A percentile compares a stretch with the other conserved stretches of the same genome.
These are phyloP conservation scores for Apiotrichum montevideense DNA, from an alignment of 1,284 basidiomycete species.

Conservation along the genomic window DNA sequence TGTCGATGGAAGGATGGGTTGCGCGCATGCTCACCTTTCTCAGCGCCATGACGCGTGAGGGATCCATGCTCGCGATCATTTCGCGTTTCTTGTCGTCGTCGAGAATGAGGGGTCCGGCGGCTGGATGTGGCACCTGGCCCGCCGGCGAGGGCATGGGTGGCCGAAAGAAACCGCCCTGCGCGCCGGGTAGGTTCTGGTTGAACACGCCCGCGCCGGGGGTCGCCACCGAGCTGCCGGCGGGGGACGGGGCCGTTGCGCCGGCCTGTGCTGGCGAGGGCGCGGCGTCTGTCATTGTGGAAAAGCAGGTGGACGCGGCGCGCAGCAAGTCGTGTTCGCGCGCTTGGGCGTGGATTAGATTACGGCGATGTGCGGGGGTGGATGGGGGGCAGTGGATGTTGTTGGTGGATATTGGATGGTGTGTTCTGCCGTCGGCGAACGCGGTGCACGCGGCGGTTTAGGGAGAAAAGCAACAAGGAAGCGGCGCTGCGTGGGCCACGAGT, in stretches of 20 bases:
- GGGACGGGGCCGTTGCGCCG: constrained; percentile 8
- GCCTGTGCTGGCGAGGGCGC: constrained; percentile 15
- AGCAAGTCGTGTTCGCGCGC: not conserved
- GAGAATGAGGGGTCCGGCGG: constrained; percentile 7
- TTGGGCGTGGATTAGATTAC: not conserved
- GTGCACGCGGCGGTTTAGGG: no score
- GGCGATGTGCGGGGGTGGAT: no score
- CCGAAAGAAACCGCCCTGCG: not conserved
- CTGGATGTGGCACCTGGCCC: not conserved
- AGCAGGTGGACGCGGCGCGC: not conserved
- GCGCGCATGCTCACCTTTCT: constrained; percentile 26
- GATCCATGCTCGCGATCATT: constrained; percentile 35
- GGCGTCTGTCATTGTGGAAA: constrained; percentile 14
- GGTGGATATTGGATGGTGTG: no score
- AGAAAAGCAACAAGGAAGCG: no score
- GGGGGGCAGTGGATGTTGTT: no score
- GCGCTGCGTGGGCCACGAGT: no score
- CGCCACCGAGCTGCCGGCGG: constrained; percentile 1
- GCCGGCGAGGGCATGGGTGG: no score
- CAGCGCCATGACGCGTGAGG: constrained; percentile 20
- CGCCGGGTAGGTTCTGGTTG: not conserved
- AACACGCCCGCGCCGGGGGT: constrained; percentile 2
- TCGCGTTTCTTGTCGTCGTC: constrained; percentile 39
- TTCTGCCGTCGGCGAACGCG: no score
- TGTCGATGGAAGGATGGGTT: not conserved